Base-by-base conservation (phyloP, 2,329 filamentous ascomycete genomes). In the Aspergillus viridinutans region DNA sequence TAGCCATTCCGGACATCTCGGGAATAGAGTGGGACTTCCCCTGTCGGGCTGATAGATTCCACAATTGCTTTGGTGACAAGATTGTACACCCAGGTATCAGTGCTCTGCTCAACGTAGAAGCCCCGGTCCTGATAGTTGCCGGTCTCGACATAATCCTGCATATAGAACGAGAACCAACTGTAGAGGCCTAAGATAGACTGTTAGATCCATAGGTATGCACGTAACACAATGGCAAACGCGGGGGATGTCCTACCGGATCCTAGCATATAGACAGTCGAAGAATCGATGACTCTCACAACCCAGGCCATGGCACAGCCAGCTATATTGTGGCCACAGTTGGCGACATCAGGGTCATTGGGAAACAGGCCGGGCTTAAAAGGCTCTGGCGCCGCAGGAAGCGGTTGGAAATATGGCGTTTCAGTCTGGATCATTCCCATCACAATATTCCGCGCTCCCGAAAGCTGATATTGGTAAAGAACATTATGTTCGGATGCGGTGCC, bases 111-210 rank as follows among this genome's bases (percentile, higher is more conserved):
- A 26, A 61, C 51, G 9, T 60, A 23, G 52, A 64, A 52, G 17
- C 29, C 52, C 7, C 49, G 47, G 21, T 67, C 43, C 69, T 84
- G 81, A 70, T 81, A 84, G 63, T 77, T 74, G 53, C 81, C 65
- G 6, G 65, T 63, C 0, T 64, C 52, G 3, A 83, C 69, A 63
- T 81, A 84, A n/a, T 66, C 66, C 64, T 83, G 80, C 48, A 67
- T 67, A 71, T 85, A 85, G 72, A 83, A 80, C 66, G 81, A 74
- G 75, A 85, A 86, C 76, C 85, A 86, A 50, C 73, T 78, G 72
- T 90, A 90, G 20, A 88, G 66, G 0, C 87, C 87, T 50, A 25
- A 7, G 9, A 29, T 12, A 10, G 28, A 29, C 43, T 9, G n/a
- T 32, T 50, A 26, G 49, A 17, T n/a, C 25, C n/a, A 29, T 50